Evolutionary conservation across 768 basidiomycete genomes (phyloP).

Genomic region (Pleurotus cornucopiae): DNA sequence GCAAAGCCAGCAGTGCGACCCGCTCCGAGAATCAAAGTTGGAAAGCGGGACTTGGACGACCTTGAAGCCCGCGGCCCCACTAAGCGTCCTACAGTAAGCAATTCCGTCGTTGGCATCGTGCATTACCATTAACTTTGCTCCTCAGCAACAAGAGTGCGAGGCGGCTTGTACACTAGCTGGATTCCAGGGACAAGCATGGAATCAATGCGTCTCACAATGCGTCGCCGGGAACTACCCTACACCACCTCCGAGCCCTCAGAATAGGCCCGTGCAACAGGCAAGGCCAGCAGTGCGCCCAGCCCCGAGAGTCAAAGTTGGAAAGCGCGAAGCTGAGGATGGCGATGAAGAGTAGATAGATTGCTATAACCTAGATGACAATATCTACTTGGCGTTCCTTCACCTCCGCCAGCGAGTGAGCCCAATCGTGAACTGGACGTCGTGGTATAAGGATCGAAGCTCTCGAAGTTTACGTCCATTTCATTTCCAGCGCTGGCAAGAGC

Average conservation of each 20-base stretch:
- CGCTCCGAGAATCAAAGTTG: not conserved
- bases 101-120: not conserved
- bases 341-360: not conserved
- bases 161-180: not conserved
- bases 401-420: not conserved
- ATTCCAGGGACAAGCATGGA: not conserved
- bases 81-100: too few species aligned
- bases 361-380: too few species aligned
- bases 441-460: too few species aligned
- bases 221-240: constrained; percentile 1
- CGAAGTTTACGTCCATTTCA: too few species aligned
- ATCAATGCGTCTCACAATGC: not conserved
- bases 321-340: too few species aligned
- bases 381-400: not conserved
- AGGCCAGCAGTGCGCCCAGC: too few species aligned
- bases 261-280: too few species aligned
- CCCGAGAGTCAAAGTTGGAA: too few species aligned
- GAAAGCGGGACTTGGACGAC: not conserved
- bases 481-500: too few species aligned
- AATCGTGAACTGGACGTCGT: too few species aligned
- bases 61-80: not conserved
- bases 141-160: not conserved
- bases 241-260: not conserved
- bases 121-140: not conserved
- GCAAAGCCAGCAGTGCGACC: not conserved